Evolutionary conservation across 495 filamentous ascomycete species (phyloP).

Genomic region (Melanomma pulvis-pyrius): DNA sequence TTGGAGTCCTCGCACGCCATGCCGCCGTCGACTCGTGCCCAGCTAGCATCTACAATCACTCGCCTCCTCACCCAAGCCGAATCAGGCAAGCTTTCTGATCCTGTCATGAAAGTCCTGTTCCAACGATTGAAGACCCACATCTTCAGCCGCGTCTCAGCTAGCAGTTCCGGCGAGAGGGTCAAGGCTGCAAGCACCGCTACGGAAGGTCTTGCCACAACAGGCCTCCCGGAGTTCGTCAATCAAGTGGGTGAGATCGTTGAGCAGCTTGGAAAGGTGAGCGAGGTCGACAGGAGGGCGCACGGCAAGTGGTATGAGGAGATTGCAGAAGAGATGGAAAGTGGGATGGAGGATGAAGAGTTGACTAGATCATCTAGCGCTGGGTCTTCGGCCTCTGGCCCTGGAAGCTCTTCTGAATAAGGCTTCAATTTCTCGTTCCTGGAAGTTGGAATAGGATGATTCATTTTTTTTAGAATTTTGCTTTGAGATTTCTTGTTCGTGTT

Average conservation of each 20-base stretch:
- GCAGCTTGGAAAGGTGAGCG: constrained; percentile 70
- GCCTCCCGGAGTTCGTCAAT: constrained; percentile 86
- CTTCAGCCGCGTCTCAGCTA: constrained; percentile 71
- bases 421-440: neutral
- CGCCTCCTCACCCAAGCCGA: constrained; percentile 58
- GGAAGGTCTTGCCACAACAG: constrained; percentile 77
- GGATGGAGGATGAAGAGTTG: constrained; percentile 29
- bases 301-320: constrained; percentile 78
- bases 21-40: constrained; percentile 64
- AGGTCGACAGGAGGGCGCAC: constrained; percentile 80
- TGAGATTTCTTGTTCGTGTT: neutral
- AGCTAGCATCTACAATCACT: constrained; percentile 58
- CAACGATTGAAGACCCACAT: constrained; percentile 75
- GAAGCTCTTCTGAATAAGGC: neutral
- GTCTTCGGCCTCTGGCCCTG: constrained; percentile 1
- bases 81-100: constrained; percentile 62
- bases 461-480: constrained; percentile 1
- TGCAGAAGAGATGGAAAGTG: constrained; percentile 44
- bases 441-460: neutral
- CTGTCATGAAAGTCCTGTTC: constrained; percentile 78
- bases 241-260: constrained; percentile 83
- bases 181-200: constrained; percentile 78
- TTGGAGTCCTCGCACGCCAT: constrained; percentile 80
- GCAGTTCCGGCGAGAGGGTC: constrained; percentile 77
- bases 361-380: constrained; percentile 10